phyloP scores from a whole-genome alignment of 2,329 filamentous ascomycete genomes.

The Aspergillus versicolor region DNA sequence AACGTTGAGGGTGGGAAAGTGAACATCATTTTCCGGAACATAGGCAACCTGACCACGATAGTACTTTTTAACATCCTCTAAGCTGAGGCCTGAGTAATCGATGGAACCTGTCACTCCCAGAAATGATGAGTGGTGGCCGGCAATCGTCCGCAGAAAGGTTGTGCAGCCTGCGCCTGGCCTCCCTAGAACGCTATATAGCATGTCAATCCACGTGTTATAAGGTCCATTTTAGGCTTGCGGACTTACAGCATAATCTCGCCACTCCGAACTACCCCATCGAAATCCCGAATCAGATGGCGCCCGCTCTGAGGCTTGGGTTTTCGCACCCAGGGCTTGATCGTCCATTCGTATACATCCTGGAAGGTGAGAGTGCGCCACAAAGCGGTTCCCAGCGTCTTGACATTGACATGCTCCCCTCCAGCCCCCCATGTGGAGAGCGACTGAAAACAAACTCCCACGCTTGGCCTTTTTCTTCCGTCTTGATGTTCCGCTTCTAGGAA shows the following conservation, averaged over 20 bases:
- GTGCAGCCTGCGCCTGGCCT: slow-evolving; percentile 69
- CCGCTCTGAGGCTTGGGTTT: slow-evolving; percentile 45
- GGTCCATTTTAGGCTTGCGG: background rate
- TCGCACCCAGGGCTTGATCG: slow-evolving; percentile 49
- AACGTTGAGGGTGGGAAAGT: slow-evolving; percentile 69
- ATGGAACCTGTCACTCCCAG: slow-evolving; percentile 65
- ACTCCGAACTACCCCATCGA: slow-evolving; percentile 63
- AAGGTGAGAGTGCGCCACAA: slow-evolving; percentile 74
- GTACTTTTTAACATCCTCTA: slow-evolving; percentile 61
- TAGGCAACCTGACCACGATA: slow-evolving; percentile 71
- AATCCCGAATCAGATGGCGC: slow-evolving; percentile 60
- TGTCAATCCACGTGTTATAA: background rate
- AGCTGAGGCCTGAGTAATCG: slow-evolving; percentile 66
- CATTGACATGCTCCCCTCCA: slow-evolving; percentile 61
- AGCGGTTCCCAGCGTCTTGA: slow-evolving; percentile 68
- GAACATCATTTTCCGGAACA: slow-evolving; percentile 69
- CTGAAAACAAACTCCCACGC: slow-evolving; percentile 71
- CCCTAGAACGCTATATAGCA: slow-evolving; percentile 53
- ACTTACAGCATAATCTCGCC: slow-evolving; percentile 64
- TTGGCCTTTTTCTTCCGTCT: slow-evolving; percentile 62
- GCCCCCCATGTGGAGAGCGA: slow-evolving; percentile 69
- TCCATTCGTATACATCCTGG: slow-evolving; percentile 61
- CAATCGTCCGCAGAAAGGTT: slow-evolving; percentile 69
- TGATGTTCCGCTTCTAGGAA: slow-evolving; percentile 72
- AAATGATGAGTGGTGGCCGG: slow-evolving; percentile 64